Conservation (phyloP, 768 basidiomycete species). For the Sporobolomyces phaffii region DNA sequence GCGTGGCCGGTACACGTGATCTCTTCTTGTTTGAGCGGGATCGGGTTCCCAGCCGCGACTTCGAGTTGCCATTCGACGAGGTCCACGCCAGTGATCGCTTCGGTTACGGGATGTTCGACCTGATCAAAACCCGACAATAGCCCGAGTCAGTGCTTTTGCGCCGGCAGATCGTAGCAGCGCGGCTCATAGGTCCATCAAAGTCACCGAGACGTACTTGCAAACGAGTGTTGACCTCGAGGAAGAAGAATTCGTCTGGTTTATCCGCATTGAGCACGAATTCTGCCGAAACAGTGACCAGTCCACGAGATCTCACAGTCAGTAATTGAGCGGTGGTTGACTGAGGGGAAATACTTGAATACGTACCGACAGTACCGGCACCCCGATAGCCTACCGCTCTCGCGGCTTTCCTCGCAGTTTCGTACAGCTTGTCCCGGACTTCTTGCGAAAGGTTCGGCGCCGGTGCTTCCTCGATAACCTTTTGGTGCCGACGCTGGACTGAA, state of each 20-base stretch:
- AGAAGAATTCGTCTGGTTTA: constrained; percentile 68
- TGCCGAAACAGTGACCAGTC: constrained; percentile 39
- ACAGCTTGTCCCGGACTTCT: constrained; percentile 71
- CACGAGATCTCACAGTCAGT: too few species aligned
- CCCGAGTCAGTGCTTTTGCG: too few species aligned
- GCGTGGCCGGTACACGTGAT: constrained; percentile 87
- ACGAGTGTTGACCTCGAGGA: constrained; percentile 73
- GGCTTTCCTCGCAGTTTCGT: constrained; percentile 83
- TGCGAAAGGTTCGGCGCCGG: constrained; percentile 80
- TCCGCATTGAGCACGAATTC: constrained; percentile 96
- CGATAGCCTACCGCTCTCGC: constrained; percentile 85
- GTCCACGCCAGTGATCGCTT: constrained; percentile 84
- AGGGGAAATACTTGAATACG: too few species aligned
- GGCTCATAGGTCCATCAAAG: too few species aligned
- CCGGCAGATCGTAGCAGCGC: too few species aligned
- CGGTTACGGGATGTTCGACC: constrained; percentile 49
- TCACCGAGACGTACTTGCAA: constrained; percentile 43
- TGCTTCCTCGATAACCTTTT: constrained; percentile 84
- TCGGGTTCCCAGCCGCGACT: constrained; percentile 79
- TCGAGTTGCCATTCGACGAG: constrained; percentile 93
- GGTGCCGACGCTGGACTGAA: constrained; percentile 53
- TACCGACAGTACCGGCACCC: constrained; percentile 74
- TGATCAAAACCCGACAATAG: too few species aligned
- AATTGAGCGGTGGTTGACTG: too few species aligned
- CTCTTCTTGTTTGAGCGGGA: constrained; percentile 67